These are phyloP conservation scores for Naganishia cerealis DNA, from an alignment of 1,284 basidiomycete species.

Conservation along the genomic window DNA sequence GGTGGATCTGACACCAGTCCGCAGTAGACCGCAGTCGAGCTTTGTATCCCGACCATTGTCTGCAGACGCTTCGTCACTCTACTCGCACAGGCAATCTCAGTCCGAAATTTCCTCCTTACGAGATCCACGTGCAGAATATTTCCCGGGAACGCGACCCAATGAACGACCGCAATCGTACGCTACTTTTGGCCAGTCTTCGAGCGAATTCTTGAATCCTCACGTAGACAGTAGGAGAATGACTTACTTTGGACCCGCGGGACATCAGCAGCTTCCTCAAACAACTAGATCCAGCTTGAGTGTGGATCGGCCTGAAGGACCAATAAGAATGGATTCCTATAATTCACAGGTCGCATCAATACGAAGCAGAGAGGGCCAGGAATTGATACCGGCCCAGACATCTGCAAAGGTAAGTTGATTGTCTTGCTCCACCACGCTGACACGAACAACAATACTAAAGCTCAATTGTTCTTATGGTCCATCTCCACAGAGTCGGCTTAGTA, in stretches of 20 bases:
- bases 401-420: slow-evolving; percentile 2
- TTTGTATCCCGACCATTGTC: slow-evolving; percentile 30
- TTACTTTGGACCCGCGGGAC: slow-evolving; percentile 8
- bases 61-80: slow-evolving; percentile 31
- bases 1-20: slow-evolving; percentile 7
- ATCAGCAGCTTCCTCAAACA: slow-evolving; percentile 4
- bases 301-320: slow-evolving; percentile 13
- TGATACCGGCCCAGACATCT: not conserved
- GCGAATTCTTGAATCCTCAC: slow-evolving; percentile 12
- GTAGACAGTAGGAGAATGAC: slow-evolving; percentile 30
- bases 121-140: slow-evolving; percentile 21
- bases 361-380: slow-evolving; percentile 22
- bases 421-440: not conserved
- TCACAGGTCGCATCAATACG: slow-evolving; percentile 19
- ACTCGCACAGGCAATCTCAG: slow-evolving; percentile 31
- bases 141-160: slow-evolving; percentile 4
- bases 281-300: slow-evolving; percentile 18
- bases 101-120: slow-evolving; percentile 29
- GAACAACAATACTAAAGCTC: not conserved
- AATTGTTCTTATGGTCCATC: not conserved
- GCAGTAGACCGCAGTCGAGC: slow-evolving; percentile 19
- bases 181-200: slow-evolving; percentile 13
- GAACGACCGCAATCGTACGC: slow-evolving; percentile 22
- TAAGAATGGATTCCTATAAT: slow-evolving; percentile 15
- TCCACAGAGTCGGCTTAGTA: slow-evolving; percentile 7